Conservation (phyloP, 164 flowering plant genomes). For the Nelumbo lutea region DNA sequence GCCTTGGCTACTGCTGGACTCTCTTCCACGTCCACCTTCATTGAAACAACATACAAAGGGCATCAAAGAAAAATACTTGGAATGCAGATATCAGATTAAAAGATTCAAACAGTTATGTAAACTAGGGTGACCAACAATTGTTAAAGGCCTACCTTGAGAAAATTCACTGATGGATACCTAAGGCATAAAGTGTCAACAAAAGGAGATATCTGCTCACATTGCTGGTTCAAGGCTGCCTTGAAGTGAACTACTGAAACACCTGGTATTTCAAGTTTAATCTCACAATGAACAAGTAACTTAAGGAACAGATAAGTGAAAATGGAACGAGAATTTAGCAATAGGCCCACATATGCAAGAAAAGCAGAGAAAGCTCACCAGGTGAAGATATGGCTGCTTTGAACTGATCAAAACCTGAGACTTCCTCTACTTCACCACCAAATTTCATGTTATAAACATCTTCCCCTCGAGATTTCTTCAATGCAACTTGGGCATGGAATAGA, state of each 20-base stretch:
- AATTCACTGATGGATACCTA: conserved; percentile 68
- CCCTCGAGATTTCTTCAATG: conserved; percentile 74
- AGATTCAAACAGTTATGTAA: no score
- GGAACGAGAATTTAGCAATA: background rate
- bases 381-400: conserved; percentile 66
- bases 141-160: conserved; percentile 54
- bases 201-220: conserved; percentile 60
- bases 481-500: conserved; percentile 79
- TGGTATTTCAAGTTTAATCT: conserved; percentile 18
- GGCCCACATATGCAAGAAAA: background rate
- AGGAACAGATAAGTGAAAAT: background rate
- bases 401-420: conserved; percentile 54
- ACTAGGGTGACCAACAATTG: background rate
- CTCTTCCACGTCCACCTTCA: conserved; percentile 72
- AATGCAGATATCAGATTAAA: no score
- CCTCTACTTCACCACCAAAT: conserved; percentile 92
- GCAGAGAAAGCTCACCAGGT: conserved; percentile 43
- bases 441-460: conserved; percentile 76
- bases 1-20: conserved; percentile 49
- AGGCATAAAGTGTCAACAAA: conserved; percentile 50
- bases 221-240: conserved; percentile 30
- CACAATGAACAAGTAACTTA: background rate
- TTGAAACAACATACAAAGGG: conserved; percentile 1
- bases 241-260: conserved; percentile 79
- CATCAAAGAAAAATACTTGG: no score